Evolutionary conservation across 2,329 filamentous ascomycete genomes (phyloP), one percentile per base, ranked within the genome.

Genomic region (Periconia digitata): DNA sequence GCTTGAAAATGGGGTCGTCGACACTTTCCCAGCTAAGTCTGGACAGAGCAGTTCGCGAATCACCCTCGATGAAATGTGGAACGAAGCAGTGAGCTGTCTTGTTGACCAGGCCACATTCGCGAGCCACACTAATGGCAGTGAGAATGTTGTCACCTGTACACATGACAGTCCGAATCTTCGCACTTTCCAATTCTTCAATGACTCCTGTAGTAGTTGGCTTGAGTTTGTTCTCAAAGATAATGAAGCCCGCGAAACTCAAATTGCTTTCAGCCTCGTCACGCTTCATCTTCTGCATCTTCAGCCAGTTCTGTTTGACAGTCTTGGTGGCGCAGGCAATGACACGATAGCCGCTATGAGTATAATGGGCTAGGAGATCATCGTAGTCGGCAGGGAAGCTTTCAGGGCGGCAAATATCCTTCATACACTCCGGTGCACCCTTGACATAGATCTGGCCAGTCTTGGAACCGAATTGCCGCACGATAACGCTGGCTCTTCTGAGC

Each of bases 181-280:
- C 92, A 44, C 86, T 79, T 24, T 84, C 80, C 3, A 99, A 80
- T 72, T 97, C 92, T 47, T 87, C 81, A 21, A 99, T 83, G 27
- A 96, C 88, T 1, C 80, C 81, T 1, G 89, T 81, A 0, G 92
- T 96, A 17, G 84, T 91, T 1, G 89, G 86, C 71, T 99, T 99
- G 52, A 99, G 76, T 73, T 99, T 99, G 75, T 99, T 99, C 74
- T 99, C 94, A 61, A 99, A 99, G 45, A 99, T 87, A 65, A 99
- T 97, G 73, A 99, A 99, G 5, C 94, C 94, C 29, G 92, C 81
- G 64, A 99, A 97, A 39, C 92, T 85, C 10, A 99, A 81, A 24
- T 85, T 79, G 3, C 83, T 87, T 71, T 99, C 94, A 8, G 89
- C 92, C 44, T 96, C 89, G 34, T 85, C 76, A 23, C 94, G 86